Base-by-base conservation (phyloP, 768 basidiomycete species). In the Piloderma croceum region DNA sequence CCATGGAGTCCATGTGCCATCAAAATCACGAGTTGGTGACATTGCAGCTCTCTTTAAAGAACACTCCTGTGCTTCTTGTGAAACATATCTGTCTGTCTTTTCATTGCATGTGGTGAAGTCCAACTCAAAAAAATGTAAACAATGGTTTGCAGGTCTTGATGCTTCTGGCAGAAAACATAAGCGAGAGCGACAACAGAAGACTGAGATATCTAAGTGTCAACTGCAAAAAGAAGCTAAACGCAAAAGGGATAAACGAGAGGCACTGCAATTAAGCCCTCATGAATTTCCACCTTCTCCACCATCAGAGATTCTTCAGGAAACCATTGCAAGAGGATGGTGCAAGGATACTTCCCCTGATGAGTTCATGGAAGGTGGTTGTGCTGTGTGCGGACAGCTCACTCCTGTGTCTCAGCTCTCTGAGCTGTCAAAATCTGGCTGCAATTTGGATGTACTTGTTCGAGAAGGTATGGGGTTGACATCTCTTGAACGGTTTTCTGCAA, bases 361-460 rank as follows among this genome's bases (percentile, higher is more conserved):
- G 6, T 21, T 60, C 32, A 41, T 53, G 32, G 62, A 64, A 42
- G 39, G 40, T 17, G 59, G 61, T 11, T 64, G 62, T 51, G 52
- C 57, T 3, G 59, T 64, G 6, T 64, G 61, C 48, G 62, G 57
- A 1, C 34, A 44, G 10, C 32, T 57, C 9, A 33, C 12, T 1
- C 38, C 18, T 1, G 6, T 15, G 2, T 17, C 3, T 1, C 9
- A 17, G 1, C 5, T 61, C n/a, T n/a, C n/a, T n/a, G n/a, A n/a
- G n/a, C n/a, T n/a, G n/a, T n/a, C n/a, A n/a, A n/a, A n/a, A n/a
- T n/a, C n/a, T n/a, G n/a, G n/a, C n/a, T n/a, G n/a, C n/a, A n/a
- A n/a, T n/a, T n/a, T n/a, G n/a, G n/a, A n/a, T n/a, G n/a, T n/a
- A n/a, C n/a, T n/a, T n/a, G n/a, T n/a, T n/a, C n/a, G n/a, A n/a